Evolutionary conservation across 2,329 filamentous ascomycete species (phyloP).

Genomic region (Claviceps digitariae): DNA sequence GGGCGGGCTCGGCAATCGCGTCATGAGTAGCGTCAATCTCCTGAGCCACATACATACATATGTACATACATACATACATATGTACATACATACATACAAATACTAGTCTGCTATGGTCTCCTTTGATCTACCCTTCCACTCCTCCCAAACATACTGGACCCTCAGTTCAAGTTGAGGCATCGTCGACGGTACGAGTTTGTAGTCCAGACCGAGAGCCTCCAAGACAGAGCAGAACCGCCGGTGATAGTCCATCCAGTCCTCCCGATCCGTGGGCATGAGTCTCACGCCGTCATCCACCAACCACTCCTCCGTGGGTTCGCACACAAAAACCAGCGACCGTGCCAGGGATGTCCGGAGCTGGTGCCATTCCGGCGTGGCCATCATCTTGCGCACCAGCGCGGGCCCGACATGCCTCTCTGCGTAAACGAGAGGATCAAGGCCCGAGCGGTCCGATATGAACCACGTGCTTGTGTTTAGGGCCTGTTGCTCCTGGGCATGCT

Average conservation of each 20-base stretch:
- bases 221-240: neutral
- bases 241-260: neutral
- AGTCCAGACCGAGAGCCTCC: neutral
- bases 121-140: neutral
- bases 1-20: no score
- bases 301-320: neutral
- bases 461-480: neutral
- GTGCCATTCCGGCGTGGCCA: neutral
- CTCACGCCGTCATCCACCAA: neutral
- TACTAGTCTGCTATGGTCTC: no score
- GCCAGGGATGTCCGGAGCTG: neutral
- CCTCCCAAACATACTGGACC: neutral
- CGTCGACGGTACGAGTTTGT: neutral
- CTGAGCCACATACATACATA: no score
- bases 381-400: neutral
- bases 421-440: neutral
- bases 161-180: neutral
- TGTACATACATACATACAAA: no score
- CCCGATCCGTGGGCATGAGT: neutral
- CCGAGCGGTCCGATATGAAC: conserved; percentile 1
- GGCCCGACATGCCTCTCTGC: neutral
- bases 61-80: no score
- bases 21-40: no score
- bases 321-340: neutral
- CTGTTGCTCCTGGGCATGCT: neutral